phyloP scores from a whole-genome alignment of 805 yeast genomes.

The Metschnikowia proteae region DNA sequence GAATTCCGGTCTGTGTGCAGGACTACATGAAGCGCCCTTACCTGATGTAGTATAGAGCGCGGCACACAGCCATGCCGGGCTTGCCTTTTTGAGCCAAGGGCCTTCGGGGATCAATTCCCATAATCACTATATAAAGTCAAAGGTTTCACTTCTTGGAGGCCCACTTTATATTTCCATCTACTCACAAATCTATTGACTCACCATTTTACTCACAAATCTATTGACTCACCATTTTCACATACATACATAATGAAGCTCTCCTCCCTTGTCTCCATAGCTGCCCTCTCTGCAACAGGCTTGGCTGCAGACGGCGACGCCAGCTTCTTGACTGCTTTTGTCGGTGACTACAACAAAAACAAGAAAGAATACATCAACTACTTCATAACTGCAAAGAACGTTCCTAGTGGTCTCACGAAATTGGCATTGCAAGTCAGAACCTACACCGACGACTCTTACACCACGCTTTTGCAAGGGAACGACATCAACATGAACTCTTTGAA shows the following conservation, averaged over 20 bases:
- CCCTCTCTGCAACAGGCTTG: constrained; percentile 6
- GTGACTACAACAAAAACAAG: constrained; percentile 31
- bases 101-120: background rate
- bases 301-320: constrained; percentile 12
- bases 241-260: constrained; percentile 18
- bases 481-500: constrained; percentile 23
- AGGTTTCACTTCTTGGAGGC: background rate
- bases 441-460: constrained; percentile 44
- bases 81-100: background rate
- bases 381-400: constrained; percentile 25
- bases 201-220: background rate
- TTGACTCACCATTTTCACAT: background rate
- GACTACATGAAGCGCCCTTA: background rate
- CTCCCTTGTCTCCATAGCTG: constrained; percentile 12
- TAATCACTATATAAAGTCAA: background rate
- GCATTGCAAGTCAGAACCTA: constrained; percentile 35
- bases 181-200: background rate
- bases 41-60: background rate
- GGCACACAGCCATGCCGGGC: background rate
- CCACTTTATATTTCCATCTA: background rate
- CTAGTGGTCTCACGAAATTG: constrained; percentile 28
- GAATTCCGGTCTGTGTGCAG: background rate
- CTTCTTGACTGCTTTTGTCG: constrained; percentile 34
- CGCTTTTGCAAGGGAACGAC: constrained; percentile 25
- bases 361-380: constrained; percentile 31